A percentile compares a stretch with the other conserved stretches of the same genome.
These are phyloP conservation scores for Brettanomyces naardenensis DNA, from an alignment of 805 yeast species.

Conservation along the genomic window DNA sequence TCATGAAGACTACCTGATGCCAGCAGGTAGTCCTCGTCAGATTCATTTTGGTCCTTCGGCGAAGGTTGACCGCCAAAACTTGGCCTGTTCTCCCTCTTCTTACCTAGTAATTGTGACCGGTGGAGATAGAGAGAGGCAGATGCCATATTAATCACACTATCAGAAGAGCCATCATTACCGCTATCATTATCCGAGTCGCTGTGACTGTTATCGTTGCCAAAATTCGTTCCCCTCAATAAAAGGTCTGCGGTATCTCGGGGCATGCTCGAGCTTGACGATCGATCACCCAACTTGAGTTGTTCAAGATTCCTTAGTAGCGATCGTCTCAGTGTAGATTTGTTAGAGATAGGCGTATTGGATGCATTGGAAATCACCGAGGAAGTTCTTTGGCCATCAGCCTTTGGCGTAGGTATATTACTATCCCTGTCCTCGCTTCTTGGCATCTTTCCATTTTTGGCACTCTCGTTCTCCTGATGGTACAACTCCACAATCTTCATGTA, in stretches of 20 bases:
- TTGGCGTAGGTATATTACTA: too few species aligned
- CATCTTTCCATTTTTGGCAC: too few species aligned
- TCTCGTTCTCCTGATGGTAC: conserved; percentile 8
- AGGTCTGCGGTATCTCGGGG: too few species aligned
- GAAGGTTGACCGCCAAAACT: neutral
- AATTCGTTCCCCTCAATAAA: too few species aligned
- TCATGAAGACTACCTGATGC: conserved; percentile 18
- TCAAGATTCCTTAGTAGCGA: too few species aligned
- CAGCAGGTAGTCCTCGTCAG: conserved; percentile 10
- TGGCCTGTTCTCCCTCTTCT: conserved; percentile 2
- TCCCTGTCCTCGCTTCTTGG: too few species aligned
- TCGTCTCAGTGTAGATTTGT: too few species aligned
- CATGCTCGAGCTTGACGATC: neutral
- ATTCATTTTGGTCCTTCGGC: conserved; percentile 3
- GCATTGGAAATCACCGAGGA: too few species aligned
- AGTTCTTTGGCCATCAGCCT: too few species aligned
- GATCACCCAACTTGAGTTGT: neutral
- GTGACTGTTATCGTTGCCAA: too few species aligned
- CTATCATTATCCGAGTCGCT: conserved; percentile 1
- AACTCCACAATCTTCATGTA: conserved; percentile 20
- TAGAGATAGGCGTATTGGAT: too few species aligned
- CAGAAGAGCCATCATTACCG: conserved; percentile 7
- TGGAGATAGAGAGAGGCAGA: conserved; percentile 20
- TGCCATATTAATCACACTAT: conserved; percentile 16
- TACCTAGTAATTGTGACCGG: conserved; percentile 10